Conservation (phyloP, 1,284 basidiomycete species). For the Exobasidium cylindrosporum region DNA sequence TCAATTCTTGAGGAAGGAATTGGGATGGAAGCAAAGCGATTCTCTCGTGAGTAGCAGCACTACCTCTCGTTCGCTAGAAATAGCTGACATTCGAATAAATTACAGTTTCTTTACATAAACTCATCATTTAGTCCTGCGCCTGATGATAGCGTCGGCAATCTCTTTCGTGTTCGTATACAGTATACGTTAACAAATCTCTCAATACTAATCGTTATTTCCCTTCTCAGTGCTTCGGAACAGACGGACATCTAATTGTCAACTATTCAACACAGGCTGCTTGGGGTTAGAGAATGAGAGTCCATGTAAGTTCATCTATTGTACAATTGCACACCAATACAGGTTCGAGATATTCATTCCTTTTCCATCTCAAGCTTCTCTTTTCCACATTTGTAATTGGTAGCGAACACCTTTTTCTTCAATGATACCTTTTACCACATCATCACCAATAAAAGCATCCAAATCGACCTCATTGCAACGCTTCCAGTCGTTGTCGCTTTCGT, state of each 20-base stretch:
- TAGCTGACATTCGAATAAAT: too few species aligned
- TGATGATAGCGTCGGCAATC: slow-evolving; percentile 84
- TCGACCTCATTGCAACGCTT: neutral
- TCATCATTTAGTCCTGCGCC: slow-evolving; percentile 92
- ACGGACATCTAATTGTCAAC: slow-evolving; percentile 51
- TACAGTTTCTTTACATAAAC: slow-evolving; percentile 97
- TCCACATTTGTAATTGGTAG: slow-evolving; percentile 8
- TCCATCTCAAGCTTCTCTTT: neutral
- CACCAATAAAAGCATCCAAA: slow-evolving; percentile 2
- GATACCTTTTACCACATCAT: neutral
- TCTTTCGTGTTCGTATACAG: slow-evolving; percentile 59
- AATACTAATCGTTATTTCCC: neutral
- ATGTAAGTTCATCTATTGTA: neutral
- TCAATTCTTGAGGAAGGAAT: slow-evolving; percentile 83
- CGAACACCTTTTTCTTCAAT: slow-evolving; percentile 10
- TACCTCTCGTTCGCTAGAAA: neutral
- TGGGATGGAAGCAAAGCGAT: slow-evolving; percentile 82
- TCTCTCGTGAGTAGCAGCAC: slow-evolving; percentile 77
- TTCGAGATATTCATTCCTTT: neutral
- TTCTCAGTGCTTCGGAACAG: slow-evolving; percentile 46
- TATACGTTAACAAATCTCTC: neutral
- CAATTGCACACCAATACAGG: neutral
- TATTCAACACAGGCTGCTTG: slow-evolving; percentile 51
- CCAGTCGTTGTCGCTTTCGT: neutral
- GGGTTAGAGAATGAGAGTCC: slow-evolving; percentile 32